These are phyloP conservation scores for Ustilago sp. DNA, from an alignment of 1,284 basidiomycete species.

Conservation along the genomic window DNA sequence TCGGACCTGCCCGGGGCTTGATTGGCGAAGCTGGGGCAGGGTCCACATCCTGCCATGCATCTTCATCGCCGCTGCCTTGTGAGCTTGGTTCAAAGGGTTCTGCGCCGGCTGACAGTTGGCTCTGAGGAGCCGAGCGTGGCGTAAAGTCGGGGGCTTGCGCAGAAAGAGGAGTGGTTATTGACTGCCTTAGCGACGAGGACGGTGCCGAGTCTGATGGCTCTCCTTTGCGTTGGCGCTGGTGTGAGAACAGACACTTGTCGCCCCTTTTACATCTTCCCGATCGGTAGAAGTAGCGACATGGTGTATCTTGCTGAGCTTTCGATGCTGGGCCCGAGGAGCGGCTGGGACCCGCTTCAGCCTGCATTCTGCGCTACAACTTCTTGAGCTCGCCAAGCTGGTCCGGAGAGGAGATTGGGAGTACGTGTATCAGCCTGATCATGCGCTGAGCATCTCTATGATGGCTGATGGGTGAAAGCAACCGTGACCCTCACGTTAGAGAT, in stretches of 20 bases:
- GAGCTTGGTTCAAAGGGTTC: constrained; percentile 13
- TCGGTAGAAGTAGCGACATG: constrained; percentile 36
- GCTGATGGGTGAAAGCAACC: not conserved
- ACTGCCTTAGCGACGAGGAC: not conserved
- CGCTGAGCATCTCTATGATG: not conserved
- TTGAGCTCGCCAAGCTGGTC: not conserved
- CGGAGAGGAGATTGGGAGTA: not conserved
- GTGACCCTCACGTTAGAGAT: not conserved
- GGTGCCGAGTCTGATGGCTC: not conserved
- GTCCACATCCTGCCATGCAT: constrained; percentile 14
- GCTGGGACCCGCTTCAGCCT: constrained; percentile 15
- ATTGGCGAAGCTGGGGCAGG: not conserved
- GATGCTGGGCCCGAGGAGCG: not conserved
- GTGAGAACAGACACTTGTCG: constrained; percentile 38
- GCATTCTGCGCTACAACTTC: constrained; percentile 9
- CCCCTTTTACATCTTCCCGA: constrained; percentile 44
- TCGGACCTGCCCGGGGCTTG: not conserved
- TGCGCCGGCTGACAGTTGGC: constrained; percentile 21
- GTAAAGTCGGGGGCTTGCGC: constrained; percentile 19
- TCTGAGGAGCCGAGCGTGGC: not conserved
- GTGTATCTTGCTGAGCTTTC: constrained; percentile 7
- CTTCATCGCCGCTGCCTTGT: not conserved
- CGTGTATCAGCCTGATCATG: not conserved
- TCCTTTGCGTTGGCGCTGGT: constrained; percentile 6
- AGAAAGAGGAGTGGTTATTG: not conserved